Percentiles rank a stretch among this genome's conserved stretches.
phyloP scores from a whole-genome alignment of 2,329 filamentous ascomycete species.

The Nemania serpens region DNA sequence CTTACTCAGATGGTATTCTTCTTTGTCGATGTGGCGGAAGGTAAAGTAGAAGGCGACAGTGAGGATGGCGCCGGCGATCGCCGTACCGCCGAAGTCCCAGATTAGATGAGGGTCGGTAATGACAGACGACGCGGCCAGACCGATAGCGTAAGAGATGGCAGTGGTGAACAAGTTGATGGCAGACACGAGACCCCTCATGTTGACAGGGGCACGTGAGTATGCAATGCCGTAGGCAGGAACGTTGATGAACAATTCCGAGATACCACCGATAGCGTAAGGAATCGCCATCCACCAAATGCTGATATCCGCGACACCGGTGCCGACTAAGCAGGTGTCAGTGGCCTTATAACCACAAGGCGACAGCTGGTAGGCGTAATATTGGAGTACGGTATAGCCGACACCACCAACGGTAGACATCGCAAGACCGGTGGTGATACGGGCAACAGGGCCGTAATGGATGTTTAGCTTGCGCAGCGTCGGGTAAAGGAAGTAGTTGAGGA shows the following conservation, averaged over 20 bases:
- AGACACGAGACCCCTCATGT: conserved; percentile 57
- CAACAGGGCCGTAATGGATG: conserved; percentile 54
- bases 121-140: conserved; percentile 50
- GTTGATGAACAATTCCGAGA: conserved; percentile 58
- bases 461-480: conserved; percentile 47
- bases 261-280: conserved; percentile 54
- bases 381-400: conserved; percentile 48
- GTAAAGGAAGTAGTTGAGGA: conserved; percentile 55
- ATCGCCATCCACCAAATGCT: conserved; percentile 63
- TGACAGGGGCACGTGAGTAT: conserved; percentile 55
- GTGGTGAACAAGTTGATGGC: conserved; percentile 55
- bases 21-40: conserved; percentile 52
- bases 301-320: conserved; percentile 47
- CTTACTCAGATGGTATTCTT: conserved; percentile 49
- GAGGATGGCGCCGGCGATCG: conserved; percentile 51
- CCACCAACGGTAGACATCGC: conserved; percentile 53
- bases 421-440: conserved; percentile 56
- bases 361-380: conserved; percentile 49
- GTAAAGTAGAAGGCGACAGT: conserved; percentile 52
- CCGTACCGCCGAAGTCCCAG: conserved; percentile 55
- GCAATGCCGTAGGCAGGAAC: conserved; percentile 58
- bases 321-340: conserved; percentile 44
- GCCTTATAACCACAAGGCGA: conserved; percentile 50
- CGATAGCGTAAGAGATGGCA: conserved; percentile 52
- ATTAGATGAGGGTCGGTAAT: conserved; percentile 55